Conservation (phyloP, 768 basidiomycete genomes). For the Boletus reticulatus region DNA sequence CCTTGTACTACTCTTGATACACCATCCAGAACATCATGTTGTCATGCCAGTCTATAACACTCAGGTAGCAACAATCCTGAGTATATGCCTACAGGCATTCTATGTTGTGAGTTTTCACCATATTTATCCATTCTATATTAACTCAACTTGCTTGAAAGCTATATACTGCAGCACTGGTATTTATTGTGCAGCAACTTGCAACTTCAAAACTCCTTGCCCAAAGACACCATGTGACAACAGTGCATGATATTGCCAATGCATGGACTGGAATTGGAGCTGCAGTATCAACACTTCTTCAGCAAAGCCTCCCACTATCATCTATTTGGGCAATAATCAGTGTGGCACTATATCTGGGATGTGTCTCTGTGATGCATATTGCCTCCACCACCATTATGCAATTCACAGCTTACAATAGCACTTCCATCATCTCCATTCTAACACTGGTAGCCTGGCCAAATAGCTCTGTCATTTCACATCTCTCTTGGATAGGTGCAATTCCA, state of each 20-base stretch:
- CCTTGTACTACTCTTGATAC: not conserved
- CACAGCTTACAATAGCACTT: slow-evolving; percentile 6
- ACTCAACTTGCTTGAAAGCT: slow-evolving; percentile 1
- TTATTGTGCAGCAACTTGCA: slow-evolving; percentile 19
- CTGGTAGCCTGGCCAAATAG: slow-evolving; percentile 4
- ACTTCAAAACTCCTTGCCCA: not conserved
- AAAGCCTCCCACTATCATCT: slow-evolving; percentile 13
- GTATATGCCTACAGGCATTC: not conserved
- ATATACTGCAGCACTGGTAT: slow-evolving; percentile 16
- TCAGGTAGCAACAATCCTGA: not conserved
- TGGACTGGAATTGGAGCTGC: slow-evolving; percentile 26
- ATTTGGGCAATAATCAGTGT: slow-evolving; percentile 7
- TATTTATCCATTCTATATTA: too few relatives aligned
- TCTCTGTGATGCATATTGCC: slow-evolving; percentile 20
- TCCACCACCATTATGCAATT: slow-evolving; percentile 24
- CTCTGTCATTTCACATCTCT: not conserved
- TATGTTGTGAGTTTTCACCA: not conserved
- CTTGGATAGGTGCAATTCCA: not conserved
- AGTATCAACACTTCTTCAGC: slow-evolving; percentile 3
- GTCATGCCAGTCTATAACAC: not conserved
- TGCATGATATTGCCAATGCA: slow-evolving; percentile 17
- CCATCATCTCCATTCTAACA: not conserved
- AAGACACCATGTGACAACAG: slow-evolving; percentile 12
- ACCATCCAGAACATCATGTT: not conserved
- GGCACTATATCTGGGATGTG: slow-evolving; percentile 12